phyloP scores from a whole-genome alignment of 306 rosid genomes.

The Sechiopsis laciniata region DNA sequence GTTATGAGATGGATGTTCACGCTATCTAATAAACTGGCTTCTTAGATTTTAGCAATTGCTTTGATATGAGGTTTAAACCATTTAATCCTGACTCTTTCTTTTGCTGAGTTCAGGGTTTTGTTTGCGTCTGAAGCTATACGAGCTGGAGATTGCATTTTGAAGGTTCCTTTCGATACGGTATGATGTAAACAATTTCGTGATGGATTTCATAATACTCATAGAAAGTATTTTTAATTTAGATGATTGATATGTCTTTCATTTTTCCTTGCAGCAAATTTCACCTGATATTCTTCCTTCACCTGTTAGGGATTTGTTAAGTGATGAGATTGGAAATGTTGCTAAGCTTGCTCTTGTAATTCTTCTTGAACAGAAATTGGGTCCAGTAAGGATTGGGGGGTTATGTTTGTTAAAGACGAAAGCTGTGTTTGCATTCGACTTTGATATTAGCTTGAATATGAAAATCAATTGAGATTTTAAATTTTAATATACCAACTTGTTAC shows the following conservation, averaged over 20 bases:
- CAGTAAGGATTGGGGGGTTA: conserved; percentile 30
- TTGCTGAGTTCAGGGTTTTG: conserved; percentile 37
- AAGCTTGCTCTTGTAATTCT: conserved; percentile 55
- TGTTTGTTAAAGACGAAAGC: neutral
- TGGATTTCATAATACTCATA: neutral
- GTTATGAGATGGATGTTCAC: too few relatives aligned
- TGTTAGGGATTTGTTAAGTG: conserved; percentile 34
- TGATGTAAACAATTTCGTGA: neutral
- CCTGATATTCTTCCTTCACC: conserved; percentile 47
- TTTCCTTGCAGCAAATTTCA: conserved; percentile 60
- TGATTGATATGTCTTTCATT: neutral
- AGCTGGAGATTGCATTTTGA: conserved; percentile 55
- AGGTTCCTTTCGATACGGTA: conserved; percentile 71
- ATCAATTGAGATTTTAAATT: neutral
- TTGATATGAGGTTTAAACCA: neutral
- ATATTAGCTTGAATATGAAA: neutral
- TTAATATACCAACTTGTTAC: neutral
- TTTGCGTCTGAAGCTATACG: conserved; percentile 54
- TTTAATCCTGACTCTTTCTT: conserved; percentile 6
- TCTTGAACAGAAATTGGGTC: conserved; percentile 49
- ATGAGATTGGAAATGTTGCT: conserved; percentile 46
- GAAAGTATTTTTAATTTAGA: neutral
- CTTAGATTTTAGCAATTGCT: neutral
- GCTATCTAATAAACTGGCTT: neutral
- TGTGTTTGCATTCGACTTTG: neutral